These are phyloP conservation scores for Akanthomyces dipterigenus DNA, from an alignment of 2,329 filamentous ascomycete genomes.

Conservation along the genomic window DNA sequence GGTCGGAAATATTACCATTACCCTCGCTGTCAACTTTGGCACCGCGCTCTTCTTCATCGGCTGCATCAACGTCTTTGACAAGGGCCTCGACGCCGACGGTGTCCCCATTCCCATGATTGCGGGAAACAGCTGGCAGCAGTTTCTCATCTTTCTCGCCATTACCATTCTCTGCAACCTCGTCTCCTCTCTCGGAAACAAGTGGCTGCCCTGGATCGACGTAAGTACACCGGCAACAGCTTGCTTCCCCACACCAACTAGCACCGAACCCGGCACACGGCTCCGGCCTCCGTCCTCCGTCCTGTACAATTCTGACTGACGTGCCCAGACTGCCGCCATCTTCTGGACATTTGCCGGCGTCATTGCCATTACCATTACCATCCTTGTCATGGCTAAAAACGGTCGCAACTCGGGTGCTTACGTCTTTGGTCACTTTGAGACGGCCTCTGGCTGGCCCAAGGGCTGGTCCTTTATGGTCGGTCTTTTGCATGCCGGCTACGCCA, in stretches of 20 bases:
- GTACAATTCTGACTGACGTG: constrained; percentile 1
- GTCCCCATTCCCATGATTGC: constrained; percentile 37
- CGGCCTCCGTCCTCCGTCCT: background rate
- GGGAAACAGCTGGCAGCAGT: constrained; percentile 56
- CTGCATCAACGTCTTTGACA: constrained; percentile 50
- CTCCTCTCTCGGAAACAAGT: constrained; percentile 60
- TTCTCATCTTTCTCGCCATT: constrained; percentile 64
- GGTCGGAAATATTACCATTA: constrained; percentile 76
- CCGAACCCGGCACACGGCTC: constrained; percentile 7
- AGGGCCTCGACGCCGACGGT: constrained; percentile 34
- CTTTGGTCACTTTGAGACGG: constrained; percentile 61
- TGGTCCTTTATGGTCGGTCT: constrained; percentile 71
- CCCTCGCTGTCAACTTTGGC: constrained; percentile 75
- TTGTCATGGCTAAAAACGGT: constrained; percentile 62
- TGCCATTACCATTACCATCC: constrained; percentile 54
- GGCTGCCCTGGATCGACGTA: constrained; percentile 63
- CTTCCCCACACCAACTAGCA: background rate
- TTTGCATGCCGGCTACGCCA: constrained; percentile 65
- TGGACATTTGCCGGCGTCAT: constrained; percentile 68
- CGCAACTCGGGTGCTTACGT: constrained; percentile 56
- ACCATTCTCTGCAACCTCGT: constrained; percentile 59
- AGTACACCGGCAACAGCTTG: constrained; percentile 24
- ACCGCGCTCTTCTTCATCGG: constrained; percentile 58
- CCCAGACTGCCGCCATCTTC: constrained; percentile 62
- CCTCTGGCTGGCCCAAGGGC: constrained; percentile 62